A percentile compares a stretch with the other conserved stretches of the same genome.
These are phyloP conservation scores for Setomelanomma holmii DNA, from an alignment of 2,329 filamentous ascomycete species.

Conservation along the genomic window DNA sequence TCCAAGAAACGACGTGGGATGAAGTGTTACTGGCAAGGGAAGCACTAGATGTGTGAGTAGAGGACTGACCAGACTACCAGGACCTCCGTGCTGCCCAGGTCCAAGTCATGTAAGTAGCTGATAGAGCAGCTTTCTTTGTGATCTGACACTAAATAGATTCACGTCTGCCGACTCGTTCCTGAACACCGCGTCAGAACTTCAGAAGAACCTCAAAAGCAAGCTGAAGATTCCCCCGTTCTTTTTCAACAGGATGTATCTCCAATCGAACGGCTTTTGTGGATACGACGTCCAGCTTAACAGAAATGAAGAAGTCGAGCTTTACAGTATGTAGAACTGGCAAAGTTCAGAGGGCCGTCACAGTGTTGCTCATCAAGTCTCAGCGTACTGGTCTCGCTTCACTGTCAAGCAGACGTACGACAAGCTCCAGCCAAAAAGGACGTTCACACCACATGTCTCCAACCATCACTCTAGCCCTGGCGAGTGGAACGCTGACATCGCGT, in stretches of 20 bases:
- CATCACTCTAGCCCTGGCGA: background rate
- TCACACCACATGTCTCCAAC: slow-evolving; percentile 12
- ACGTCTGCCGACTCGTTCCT: background rate
- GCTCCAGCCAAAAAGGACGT: slow-evolving; percentile 15
- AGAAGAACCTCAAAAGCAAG: background rate
- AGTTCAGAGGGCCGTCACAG: background rate
- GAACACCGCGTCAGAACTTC: background rate
- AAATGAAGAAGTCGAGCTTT: slow-evolving; percentile 6
- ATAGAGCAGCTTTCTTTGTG: background rate
- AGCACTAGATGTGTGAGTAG: background rate
- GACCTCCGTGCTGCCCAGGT: background rate
- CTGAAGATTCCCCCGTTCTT: slow-evolving; percentile 10
- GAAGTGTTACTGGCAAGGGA: background rate
- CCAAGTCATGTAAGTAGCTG: background rate
- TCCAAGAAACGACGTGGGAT: background rate
- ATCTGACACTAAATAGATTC: background rate
- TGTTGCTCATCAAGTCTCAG: background rate
- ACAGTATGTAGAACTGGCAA: slow-evolving; percentile 5
- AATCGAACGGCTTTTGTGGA: slow-evolving; percentile 16
- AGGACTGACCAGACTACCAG: background rate
- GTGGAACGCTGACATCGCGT: background rate
- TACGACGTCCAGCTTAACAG: slow-evolving; percentile 6
- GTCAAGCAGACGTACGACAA: slow-evolving; percentile 21
- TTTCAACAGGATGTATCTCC: slow-evolving; percentile 15
- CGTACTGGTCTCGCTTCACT: slow-evolving; percentile 13